Evolutionary conservation across 1,139 yeast species (phyloP).

Genomic region (Scheffersomyces titani): DNA sequence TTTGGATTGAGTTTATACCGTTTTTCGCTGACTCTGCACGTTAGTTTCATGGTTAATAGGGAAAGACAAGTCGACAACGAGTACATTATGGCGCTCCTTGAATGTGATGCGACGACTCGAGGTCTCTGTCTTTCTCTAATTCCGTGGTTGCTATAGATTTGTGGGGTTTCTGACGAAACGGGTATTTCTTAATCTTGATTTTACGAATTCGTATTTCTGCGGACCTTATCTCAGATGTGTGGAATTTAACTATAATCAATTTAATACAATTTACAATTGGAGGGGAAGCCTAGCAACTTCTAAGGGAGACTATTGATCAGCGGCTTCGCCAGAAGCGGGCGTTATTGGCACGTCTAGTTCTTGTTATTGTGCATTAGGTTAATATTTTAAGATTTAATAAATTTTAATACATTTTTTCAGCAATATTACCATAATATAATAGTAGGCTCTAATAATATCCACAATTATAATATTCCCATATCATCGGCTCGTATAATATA

Average conservation of each 20-base stretch:
- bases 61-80: background rate
- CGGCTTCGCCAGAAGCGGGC: background rate
- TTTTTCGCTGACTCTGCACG: background rate
- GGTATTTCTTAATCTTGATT: background rate
- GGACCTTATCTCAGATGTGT: background rate
- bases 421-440: background rate
- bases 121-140: background rate
- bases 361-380: background rate
- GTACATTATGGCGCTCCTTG: conserved; percentile 8
- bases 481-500: background rate
- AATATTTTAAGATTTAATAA: background rate
- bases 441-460: background rate
- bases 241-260: background rate
- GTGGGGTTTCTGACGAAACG: background rate
- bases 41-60: background rate
- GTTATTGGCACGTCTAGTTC: background rate
- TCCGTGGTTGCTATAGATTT: background rate
- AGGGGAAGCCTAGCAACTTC: background rate
- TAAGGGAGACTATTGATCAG: background rate
- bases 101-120: conserved; percentile 10
- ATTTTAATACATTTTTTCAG: background rate
- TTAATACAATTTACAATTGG: background rate
- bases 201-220: background rate
- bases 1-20: background rate
- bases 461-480: background rate